Conservation (phyloP, 1,139 yeast genomes). For the Magnusiomyces ingens region DNA sequence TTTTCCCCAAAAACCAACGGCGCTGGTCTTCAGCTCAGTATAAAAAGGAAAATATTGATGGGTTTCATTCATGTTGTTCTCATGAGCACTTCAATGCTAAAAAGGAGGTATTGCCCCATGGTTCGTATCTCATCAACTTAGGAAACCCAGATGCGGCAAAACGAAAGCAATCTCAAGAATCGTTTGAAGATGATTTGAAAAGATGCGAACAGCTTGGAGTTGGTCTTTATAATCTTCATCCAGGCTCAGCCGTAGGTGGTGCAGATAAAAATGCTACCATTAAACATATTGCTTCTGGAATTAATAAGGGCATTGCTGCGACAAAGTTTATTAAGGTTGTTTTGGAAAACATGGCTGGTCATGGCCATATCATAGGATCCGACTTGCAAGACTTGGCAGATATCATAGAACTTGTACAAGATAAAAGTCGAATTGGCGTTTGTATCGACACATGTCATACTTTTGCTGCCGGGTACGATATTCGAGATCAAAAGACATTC, state of each 20-base stretch:
- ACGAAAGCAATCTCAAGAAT: slow-evolving; percentile 63
- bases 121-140: slow-evolving; percentile 83
- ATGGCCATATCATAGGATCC: slow-evolving; percentile 85
- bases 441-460: slow-evolving; percentile 95
- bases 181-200: slow-evolving; percentile 79
- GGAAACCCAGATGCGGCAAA: slow-evolving; percentile 87
- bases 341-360: slow-evolving; percentile 97
- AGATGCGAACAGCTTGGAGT: slow-evolving; percentile 82
- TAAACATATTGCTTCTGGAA: slow-evolving; percentile 61
- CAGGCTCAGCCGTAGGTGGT: slow-evolving; percentile 75
- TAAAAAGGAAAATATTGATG: slow-evolving; percentile 55
- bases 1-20: slow-evolving; percentile 84
- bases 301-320: slow-evolving; percentile 67
- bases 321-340: slow-evolving; percentile 80
- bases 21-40: slow-evolving; percentile 84
- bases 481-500: slow-evolving; percentile 51
- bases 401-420: slow-evolving; percentile 68
- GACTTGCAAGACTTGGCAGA: slow-evolving; percentile 64
- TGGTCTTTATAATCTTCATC: slow-evolving; percentile 88
- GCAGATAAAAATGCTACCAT: slow-evolving; percentile 63
- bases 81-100: slow-evolving; percentile 58
- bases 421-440: slow-evolving; percentile 81
- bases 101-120: slow-evolving; percentile 79
- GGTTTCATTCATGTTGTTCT: slow-evolving; percentile 57
- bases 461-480: slow-evolving; percentile 93